These are phyloP conservation scores for Aspergillus campestris DNA, from an alignment of 495 filamentous ascomycete genomes.

Conservation along the genomic window DNA sequence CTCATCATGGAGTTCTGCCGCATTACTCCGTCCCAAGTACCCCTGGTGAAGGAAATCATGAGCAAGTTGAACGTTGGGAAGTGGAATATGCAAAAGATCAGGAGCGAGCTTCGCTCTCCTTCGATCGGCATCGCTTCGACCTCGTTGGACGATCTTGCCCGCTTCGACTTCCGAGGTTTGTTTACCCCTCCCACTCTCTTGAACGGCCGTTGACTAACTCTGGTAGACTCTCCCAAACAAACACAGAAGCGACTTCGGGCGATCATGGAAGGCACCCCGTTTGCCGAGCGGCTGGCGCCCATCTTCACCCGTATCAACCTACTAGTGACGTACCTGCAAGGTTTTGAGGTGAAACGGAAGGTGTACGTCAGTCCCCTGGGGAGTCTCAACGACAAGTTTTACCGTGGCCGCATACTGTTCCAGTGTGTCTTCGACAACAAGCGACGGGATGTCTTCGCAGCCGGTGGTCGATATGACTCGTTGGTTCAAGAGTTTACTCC, in stretches of 20 bases:
- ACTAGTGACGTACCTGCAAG: conserved; percentile 65
- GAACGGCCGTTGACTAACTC: conserved; percentile 12
- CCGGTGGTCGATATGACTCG: conserved; percentile 86
- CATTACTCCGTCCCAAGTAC: conserved; percentile 58
- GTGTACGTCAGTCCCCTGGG: conserved; percentile 79
- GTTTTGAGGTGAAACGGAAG: conserved; percentile 65
- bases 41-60: conserved; percentile 69
- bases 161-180: conserved; percentile 82
- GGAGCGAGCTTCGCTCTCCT: conserved; percentile 72
- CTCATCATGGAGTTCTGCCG: conserved; percentile 82
- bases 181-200: neutral
- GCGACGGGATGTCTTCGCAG: conserved; percentile 77
- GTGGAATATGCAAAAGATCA: conserved; percentile 77
- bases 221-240: conserved; percentile 58
- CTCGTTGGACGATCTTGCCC: conserved; percentile 79
- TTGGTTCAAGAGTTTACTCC: conserved; percentile 54
- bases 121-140: conserved; percentile 78
- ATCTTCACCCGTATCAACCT: conserved; percentile 72
- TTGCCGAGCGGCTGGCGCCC: conserved; percentile 55
- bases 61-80: conserved; percentile 82
- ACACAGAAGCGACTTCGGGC: conserved; percentile 61
- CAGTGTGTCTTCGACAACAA: conserved; percentile 87
- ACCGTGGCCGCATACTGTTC: conserved; percentile 79
- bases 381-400: conserved; percentile 90
- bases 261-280: conserved; percentile 64